phyloP scores from a whole-genome alignment of 495 filamentous ascomycete genomes.

The Aspergillus steynii region DNA sequence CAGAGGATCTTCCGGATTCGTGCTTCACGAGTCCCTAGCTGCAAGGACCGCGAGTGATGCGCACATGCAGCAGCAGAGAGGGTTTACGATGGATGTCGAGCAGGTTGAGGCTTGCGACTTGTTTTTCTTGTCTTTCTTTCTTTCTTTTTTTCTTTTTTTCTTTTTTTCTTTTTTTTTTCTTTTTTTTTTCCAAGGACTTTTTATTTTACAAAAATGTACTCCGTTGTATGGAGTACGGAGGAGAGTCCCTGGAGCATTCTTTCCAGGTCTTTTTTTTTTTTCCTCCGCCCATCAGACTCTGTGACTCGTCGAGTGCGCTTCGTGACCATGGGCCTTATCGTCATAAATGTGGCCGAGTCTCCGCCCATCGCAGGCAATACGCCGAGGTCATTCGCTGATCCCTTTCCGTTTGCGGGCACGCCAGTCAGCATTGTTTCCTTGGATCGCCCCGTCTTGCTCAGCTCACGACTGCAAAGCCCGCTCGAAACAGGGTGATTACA shows the following conservation, averaged over 20 bases:
- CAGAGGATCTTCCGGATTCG: no score
- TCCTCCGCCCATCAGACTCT: slow-evolving; percentile 12
- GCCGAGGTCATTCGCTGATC: slow-evolving; percentile 26
- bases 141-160: no score
- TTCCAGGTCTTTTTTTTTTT: slow-evolving; percentile 6
- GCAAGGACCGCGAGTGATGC: not conserved
- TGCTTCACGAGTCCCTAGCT: no score
- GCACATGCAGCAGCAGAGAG: not conserved
- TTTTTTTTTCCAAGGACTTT: no score
- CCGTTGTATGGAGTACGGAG: no score
- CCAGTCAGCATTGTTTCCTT: slow-evolving; percentile 19
- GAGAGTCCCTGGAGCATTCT: not conserved
- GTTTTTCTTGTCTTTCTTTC: no score
- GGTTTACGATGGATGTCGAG: no score
- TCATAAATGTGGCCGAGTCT: slow-evolving; percentile 24
- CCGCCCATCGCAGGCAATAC: slow-evolving; percentile 17
- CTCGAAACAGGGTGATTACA: slow-evolving; percentile 1
- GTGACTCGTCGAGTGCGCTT: slow-evolving; percentile 36
- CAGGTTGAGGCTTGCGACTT: no score
- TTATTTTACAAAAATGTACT: no score
- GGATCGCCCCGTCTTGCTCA: slow-evolving; percentile 17
- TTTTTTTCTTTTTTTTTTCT: no score
- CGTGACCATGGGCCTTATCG: slow-evolving; percentile 29
- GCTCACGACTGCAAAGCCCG: not conserved
- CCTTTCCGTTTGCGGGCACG: slow-evolving; percentile 25